Evolutionary conservation across 2,329 filamentous ascomycete species (phyloP).

Genomic region (Endocalyx cinctus): DNA sequence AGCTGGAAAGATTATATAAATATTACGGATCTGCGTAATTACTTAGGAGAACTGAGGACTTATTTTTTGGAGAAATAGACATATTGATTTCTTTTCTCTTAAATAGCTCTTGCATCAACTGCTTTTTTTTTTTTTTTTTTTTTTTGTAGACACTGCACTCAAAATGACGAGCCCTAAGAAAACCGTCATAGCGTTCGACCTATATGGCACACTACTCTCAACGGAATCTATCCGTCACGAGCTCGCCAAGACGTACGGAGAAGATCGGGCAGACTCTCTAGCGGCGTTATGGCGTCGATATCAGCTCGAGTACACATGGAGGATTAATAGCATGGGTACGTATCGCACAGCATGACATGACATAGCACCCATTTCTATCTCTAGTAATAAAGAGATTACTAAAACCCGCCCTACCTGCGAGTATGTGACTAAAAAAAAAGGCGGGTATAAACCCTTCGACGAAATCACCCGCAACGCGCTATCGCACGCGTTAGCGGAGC

Average conservation of each 20-base stretch:
- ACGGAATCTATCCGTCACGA: constrained; percentile 62
- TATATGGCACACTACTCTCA: constrained; percentile 71
- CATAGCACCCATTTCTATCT: constrained; percentile 3
- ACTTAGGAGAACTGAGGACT: no score
- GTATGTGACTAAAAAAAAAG: constrained; percentile 33
- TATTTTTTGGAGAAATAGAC: no score
- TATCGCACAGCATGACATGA: no score
- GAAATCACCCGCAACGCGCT: constrained; percentile 60
- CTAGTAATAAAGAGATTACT: no score
- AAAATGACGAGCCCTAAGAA: constrained; percentile 16
- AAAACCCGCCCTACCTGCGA: no score
- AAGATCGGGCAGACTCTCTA: constrained; percentile 51
- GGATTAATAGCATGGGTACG: constrained; percentile 70
- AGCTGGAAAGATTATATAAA: no score
- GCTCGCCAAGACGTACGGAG: constrained; percentile 52
- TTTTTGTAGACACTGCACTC: no score
- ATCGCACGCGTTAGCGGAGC: constrained; percentile 59
- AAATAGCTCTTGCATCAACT: constrained; percentile 19
- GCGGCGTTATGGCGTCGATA: constrained; percentile 61
- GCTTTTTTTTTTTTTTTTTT: no score
- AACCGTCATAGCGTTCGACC: constrained; percentile 63
- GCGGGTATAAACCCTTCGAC: constrained; percentile 56
- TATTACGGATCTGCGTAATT: no score
- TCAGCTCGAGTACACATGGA: constrained; percentile 75
- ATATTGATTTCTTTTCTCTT: no score